A percentile compares a stretch with the other conserved stretches of the same genome.
Conservation (phyloP, 2,329 filamentous ascomycete species). For the Amauroascus verrucosus region DNA sequence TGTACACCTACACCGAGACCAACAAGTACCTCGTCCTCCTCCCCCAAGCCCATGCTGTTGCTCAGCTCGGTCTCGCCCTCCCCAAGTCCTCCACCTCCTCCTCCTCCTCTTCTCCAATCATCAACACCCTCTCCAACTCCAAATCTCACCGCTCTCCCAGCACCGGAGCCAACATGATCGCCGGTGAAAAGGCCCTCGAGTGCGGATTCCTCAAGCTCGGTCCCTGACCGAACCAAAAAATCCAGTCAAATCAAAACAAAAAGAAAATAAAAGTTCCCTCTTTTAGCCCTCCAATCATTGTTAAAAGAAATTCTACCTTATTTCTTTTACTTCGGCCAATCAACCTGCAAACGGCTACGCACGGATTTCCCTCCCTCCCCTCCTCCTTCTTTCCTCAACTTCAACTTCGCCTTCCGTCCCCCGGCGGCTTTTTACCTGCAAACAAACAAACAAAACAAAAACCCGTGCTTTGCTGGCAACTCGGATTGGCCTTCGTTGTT, state of each 20-base stretch:
- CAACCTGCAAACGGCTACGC: slow-evolving; percentile 6
- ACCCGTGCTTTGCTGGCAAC: too few relatives aligned
- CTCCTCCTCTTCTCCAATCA: too few relatives aligned
- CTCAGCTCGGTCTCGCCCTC: slow-evolving; percentile 7
- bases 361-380: not conserved
- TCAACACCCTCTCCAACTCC: not conserved
- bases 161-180: slow-evolving; percentile 11
- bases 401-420: too few relatives aligned
- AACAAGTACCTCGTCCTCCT: slow-evolving; percentile 19
- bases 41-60: slow-evolving; percentile 14
- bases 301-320: not conserved
- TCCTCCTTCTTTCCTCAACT: too few relatives aligned
- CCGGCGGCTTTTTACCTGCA: not conserved
- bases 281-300: not conserved
- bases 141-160: slow-evolving; percentile 15
- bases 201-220: slow-evolving; percentile 17
- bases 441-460: not conserved
- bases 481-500: not conserved
- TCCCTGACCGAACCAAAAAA: slow-evolving; percentile 9
- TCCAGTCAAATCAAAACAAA: not conserved
- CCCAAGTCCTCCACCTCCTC: not conserved
- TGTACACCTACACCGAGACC: slow-evolving; percentile 17
- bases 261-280: not conserved
- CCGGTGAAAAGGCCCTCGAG: slow-evolving; percentile 5
- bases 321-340: not conserved